Base-by-base conservation (phyloP, 164 flowering plant genomes). In the Stephania japonica region DNA sequence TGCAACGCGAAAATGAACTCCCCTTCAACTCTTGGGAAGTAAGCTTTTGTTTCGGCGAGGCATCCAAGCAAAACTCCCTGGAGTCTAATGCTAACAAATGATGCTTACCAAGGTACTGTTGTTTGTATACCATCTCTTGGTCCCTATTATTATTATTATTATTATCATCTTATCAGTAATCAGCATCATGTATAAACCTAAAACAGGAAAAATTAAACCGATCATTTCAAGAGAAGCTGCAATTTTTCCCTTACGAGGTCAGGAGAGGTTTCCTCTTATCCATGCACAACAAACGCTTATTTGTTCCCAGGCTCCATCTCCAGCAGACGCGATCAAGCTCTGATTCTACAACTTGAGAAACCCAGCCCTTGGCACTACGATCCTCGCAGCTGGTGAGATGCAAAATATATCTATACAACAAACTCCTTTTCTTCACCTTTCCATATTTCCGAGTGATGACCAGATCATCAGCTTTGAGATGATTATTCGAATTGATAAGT, bases 301-400 rank as follows among this genome's bases (percentile, higher is more conserved):
- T 79, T 41, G 67, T 79, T 70, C 78, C 77, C 0, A 59, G 63
- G 26, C 73, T 72, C 23, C 72, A 83, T 73, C 77, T 82, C 98
- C 98, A 93, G 76, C 98, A 93, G 56, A 91, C 76, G 67, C 80
- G 78, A 65, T 86, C 87, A 72, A 78, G 75, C 72, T 83, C 86
- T 70, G 79, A 71, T 56, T 81, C 82, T 50, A 75, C 70, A 63
- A 80, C 75, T 85, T 77, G 62, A 69, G 67, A 53, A 56, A 80
- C 80, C 97, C 97, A 93, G 65, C 86, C 86, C 70, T 70, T 79
- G 61, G 90, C 86, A 62, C 75, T 79, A 6, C 71, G 70, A 77
- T 88, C 84, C 10, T 76, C 71, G 83, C 97, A 93, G 81, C 84
- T 84, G 21, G 85, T 79, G 38, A 93, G 85, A 67, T 81, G 72